A percentile compares a stretch with the other conserved stretches of the same genome.
phyloP scores from a whole-genome alignment of 2,329 filamentous ascomycete species.

The Thelonectria blattea region DNA sequence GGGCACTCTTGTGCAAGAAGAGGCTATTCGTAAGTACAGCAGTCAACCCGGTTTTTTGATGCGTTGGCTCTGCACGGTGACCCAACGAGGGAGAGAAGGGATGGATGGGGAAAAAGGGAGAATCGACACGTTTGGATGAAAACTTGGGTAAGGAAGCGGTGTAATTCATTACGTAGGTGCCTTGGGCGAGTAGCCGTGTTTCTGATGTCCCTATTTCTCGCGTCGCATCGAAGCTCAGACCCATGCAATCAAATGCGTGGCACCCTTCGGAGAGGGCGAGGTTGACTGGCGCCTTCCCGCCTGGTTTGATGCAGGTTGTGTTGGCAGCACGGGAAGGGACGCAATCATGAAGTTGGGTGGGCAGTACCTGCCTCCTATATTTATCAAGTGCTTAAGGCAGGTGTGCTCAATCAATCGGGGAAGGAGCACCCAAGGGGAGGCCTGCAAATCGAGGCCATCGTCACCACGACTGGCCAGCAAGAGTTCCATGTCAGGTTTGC shows the following conservation, averaged over 20 bases:
- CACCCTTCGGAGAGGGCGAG: neutral
- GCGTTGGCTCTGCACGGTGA: conserved; percentile 17
- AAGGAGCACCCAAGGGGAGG: too few relatives aligned
- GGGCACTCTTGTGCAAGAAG: neutral
- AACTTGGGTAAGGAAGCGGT: conserved; percentile 10
- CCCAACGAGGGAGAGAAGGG: neutral
- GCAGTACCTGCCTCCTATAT: too few relatives aligned
- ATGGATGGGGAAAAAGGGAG: too few relatives aligned
- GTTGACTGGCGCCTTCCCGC: neutral
- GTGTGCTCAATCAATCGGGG: too few relatives aligned
- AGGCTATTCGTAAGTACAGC: neutral
- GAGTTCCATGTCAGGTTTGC: too few relatives aligned
- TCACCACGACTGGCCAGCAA: neutral
- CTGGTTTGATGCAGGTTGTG: neutral
- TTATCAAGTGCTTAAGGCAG: too few relatives aligned
- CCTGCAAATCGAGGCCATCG: neutral
- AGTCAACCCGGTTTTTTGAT: neutral
- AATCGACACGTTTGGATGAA: neutral
- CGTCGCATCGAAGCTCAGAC: neutral
- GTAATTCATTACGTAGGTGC: conserved; percentile 9
- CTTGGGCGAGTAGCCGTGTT: too few relatives aligned
- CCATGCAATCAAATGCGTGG: neutral
- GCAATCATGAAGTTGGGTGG: neutral
- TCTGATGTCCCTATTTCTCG: too few relatives aligned
- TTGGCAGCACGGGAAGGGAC: neutral